These are phyloP conservation scores for Pyrenochaeta sp. DNA, from an alignment of 2,329 filamentous ascomycete genomes.

Conservation along the genomic window DNA sequence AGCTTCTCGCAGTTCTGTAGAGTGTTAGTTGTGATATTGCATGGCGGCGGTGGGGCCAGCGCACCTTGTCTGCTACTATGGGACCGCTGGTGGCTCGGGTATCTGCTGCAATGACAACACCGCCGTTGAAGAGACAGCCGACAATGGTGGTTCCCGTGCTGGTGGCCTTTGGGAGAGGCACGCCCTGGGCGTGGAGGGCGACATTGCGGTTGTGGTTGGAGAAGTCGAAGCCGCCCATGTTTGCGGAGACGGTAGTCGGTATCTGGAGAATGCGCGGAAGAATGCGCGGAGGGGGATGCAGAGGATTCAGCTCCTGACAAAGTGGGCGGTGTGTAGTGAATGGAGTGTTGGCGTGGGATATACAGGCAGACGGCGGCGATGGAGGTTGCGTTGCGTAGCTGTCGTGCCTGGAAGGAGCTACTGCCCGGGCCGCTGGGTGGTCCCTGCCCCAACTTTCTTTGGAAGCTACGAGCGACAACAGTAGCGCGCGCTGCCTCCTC, in stretches of 20 bases:
- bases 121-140: constrained; percentile 93
- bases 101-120: constrained; percentile 98
- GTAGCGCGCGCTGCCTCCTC: too few species aligned
- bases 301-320: too few species aligned
- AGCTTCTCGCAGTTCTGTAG: constrained; percentile 96
- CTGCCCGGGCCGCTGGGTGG: not conserved
- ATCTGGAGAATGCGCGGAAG: too few species aligned
- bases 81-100: constrained; percentile 96
- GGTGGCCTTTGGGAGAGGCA: constrained; percentile 95
- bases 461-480: constrained; percentile 23
- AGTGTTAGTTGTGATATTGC: constrained; percentile 14
- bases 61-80: constrained; percentile 96
- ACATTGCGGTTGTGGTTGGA: constrained; percentile 99
- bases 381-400: constrained; percentile 32
- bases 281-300: too few species aligned
- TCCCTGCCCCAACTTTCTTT: constrained; percentile 14
- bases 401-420: constrained; percentile 36
- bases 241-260: constrained; percentile 36
- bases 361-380: constrained; percentile 8
- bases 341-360: not conserved
- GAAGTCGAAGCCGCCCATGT: constrained; percentile 83
- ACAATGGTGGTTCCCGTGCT: constrained; percentile 99
- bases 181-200: constrained; percentile 90
- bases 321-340: not conserved
- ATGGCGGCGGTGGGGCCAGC: constrained; percentile 5